A percentile compares a stretch with the other conserved stretches of the same genome.
Evolutionary conservation across 2,329 filamentous ascomycete genomes (phyloP).

Genomic region (Trichoderma atrobrunneum): DNA sequence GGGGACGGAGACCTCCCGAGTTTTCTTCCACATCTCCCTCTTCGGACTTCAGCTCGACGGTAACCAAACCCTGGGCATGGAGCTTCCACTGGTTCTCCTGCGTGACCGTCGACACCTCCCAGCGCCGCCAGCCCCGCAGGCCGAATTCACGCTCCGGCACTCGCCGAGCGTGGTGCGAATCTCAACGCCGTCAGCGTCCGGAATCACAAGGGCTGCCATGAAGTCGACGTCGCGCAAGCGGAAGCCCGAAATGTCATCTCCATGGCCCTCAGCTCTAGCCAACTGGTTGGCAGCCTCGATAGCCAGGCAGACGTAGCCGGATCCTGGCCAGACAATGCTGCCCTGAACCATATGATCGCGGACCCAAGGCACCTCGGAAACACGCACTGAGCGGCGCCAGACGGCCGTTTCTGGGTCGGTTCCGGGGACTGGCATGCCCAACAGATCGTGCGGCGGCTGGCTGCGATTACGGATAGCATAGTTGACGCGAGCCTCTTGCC

Average conservation of each 20-base stretch:
- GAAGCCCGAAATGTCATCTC: not conserved
- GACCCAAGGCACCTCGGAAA: not conserved
- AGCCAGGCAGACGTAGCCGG: slow-evolving; percentile 10
- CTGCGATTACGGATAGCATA: slow-evolving; percentile 28
- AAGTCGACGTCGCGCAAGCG: not conserved
- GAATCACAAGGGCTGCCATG: not conserved
- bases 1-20: not conserved
- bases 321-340: not conserved
- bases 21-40: not conserved
- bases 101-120: not conserved
- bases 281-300: slow-evolving; percentile 1
- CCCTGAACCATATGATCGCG: not conserved
- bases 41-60: not conserved
- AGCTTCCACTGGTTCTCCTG: not conserved
- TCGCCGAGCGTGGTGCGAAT: not conserved
- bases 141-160: not conserved
- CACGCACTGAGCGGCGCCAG: not conserved
- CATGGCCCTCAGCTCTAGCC: not conserved
- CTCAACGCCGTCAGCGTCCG: not conserved
- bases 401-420: not conserved
- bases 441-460: not conserved
- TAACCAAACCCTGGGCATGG: not conserved
- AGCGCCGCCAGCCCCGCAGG: not conserved
- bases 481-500: slow-evolving; percentile 31
- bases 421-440: not conserved